Conservation (phyloP, 306 rosid genomes). For the Inga leiocalycina region DNA sequence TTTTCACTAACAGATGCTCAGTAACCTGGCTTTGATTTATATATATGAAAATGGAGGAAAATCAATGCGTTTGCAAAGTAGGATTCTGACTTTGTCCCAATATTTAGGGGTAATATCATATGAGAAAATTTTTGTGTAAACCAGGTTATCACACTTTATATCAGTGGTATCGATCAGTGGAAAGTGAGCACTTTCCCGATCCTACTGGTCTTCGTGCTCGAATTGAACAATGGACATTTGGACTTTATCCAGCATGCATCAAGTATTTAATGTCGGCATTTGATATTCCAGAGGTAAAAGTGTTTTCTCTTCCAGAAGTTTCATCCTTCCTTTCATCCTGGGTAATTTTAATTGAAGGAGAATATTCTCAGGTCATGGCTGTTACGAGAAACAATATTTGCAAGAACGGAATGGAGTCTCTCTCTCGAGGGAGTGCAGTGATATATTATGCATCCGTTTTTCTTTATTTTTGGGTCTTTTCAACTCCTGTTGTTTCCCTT, state of each 20-base stretch:
- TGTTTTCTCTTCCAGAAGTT: slow-evolving; percentile 12
- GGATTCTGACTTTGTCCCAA: slow-evolving; percentile 2
- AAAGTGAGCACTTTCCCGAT: slow-evolving; percentile 98
- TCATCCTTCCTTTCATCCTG: slow-evolving; percentile 7
- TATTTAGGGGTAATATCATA: slow-evolving; percentile 22
- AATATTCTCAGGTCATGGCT: slow-evolving; percentile 83
- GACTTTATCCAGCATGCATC: slow-evolving; percentile 97
- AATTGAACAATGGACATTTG: slow-evolving; percentile 94
- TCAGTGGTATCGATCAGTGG: slow-evolving; percentile 85
- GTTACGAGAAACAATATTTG: slow-evolving; percentile 88
- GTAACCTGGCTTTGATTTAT: slow-evolving; percentile 1
- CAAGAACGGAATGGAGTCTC: slow-evolving; percentile 80
- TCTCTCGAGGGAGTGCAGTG: slow-evolving; percentile 83
- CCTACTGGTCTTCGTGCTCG: slow-evolving; percentile 99
- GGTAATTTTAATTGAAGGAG: slow-evolving; percentile 3
- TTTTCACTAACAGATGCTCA: background rate
- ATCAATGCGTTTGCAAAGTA: background rate
- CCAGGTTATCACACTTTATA: slow-evolving; percentile 94
- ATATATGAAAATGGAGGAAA: background rate
- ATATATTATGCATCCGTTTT: slow-evolving; percentile 87
- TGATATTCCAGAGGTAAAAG: slow-evolving; percentile 95
- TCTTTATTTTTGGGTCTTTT: slow-evolving; percentile 95
- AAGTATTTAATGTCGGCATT: slow-evolving; percentile 96
- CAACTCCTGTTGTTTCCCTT: slow-evolving; percentile 94
- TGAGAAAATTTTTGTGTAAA: slow-evolving; percentile 9